These are phyloP conservation scores for Albizia julibrissin DNA, from an alignment of 306 rosid species.

Conservation along the genomic window DNA sequence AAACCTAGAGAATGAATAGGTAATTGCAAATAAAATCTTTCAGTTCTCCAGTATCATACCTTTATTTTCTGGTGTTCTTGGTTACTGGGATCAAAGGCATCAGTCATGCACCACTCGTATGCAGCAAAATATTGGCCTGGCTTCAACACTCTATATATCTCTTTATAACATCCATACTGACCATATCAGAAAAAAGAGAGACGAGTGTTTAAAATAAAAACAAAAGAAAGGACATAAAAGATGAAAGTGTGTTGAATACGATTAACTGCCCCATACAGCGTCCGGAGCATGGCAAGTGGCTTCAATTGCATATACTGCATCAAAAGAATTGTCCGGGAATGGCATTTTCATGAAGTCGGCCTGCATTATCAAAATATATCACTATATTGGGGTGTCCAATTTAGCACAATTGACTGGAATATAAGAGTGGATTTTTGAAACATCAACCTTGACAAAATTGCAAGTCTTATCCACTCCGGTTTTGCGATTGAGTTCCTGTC, in stretches of 20 bases:
- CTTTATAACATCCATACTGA: conserved; percentile 93
- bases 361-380: conserved; percentile 50
- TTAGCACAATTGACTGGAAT: background rate
- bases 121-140: conserved; percentile 96
- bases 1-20: conserved; percentile 1
- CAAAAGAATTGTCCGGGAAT: conserved; percentile 73
- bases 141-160: conserved; percentile 86
- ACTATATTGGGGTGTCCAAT: background rate
- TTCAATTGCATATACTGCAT: conserved; percentile 97
- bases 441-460: conserved; percentile 66
- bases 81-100: conserved; percentile 77
- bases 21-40: background rate
- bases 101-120: conserved; percentile 97
- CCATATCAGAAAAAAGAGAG: background rate
- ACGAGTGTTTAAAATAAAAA: conserved; percentile 31
- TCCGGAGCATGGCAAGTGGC: conserved; percentile 99
- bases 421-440: conserved; percentile 13
- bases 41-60: conserved; percentile 44
- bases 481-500: conserved; percentile 59
- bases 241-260: conserved; percentile 1
- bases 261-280: conserved; percentile 52
- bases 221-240: background rate
- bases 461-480: conserved; percentile 64
- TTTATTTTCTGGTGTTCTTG: conserved; percentile 79
- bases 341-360: conserved; percentile 99